Evolutionary conservation across 345 rosid genomes (phyloP).

Genomic region (Syzygium oleosum): DNA sequence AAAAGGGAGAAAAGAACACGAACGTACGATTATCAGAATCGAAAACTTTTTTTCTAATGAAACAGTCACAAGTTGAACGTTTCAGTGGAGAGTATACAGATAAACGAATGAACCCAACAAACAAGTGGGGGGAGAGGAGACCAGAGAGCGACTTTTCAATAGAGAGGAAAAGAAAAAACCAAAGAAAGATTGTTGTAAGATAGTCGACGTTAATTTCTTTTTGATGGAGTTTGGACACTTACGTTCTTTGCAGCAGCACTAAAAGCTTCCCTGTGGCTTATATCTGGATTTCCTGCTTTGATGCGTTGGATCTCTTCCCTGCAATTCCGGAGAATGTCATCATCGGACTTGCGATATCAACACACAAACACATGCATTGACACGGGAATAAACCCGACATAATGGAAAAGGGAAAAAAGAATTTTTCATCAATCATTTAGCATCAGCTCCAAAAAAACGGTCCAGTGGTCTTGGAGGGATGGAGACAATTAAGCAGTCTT

Average conservation of each 20-base stretch:
- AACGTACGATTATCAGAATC: background rate
- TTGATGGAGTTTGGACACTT: background rate
- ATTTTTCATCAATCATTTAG: background rate
- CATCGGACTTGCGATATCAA: background rate
- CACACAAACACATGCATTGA: background rate
- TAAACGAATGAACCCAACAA: background rate
- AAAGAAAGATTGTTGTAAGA: background rate
- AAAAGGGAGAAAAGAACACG: conserved; percentile 2
- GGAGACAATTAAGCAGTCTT: background rate
- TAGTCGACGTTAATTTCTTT: background rate
- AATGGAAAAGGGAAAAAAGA: background rate
- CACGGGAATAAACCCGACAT: background rate
- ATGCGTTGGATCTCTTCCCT: conserved; percentile 99
- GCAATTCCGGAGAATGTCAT: conserved; percentile 1
- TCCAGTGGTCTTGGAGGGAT: background rate
- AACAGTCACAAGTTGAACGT: background rate
- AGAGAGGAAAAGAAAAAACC: background rate
- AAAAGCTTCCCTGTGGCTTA: conserved; percentile 98
- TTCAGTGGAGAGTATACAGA: background rate
- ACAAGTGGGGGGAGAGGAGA: background rate
- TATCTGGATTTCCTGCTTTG: conserved; percentile 98
- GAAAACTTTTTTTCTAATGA: background rate
- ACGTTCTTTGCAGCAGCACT: conserved; percentile 99
- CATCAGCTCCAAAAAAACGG: background rate
- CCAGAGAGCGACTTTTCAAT: background rate